A percentile compares a stretch with the other conserved stretches of the same genome.
Conservation (phyloP, 345 rosid species). For the Linum tenue region DNA sequence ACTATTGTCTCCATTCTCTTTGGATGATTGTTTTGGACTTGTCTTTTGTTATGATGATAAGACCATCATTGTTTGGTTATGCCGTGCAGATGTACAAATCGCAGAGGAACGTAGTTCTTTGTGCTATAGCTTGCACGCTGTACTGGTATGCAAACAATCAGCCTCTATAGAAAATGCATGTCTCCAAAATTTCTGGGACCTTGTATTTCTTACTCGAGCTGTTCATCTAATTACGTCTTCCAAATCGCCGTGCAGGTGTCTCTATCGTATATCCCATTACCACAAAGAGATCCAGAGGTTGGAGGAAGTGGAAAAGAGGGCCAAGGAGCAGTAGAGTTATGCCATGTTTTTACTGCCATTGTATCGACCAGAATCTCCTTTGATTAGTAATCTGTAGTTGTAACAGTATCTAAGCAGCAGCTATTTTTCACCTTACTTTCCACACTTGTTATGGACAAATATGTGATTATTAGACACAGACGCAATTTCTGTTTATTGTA, state of each 20-base stretch:
- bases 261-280: slow-evolving; percentile 69
- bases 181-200: background rate
- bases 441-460: background rate
- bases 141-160: slow-evolving; percentile 49
- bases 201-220: background rate
- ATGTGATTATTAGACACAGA: background rate
- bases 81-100: slow-evolving; percentile 68
- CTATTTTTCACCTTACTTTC: no score
- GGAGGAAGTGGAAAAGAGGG: slow-evolving; percentile 74
- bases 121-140: slow-evolving; percentile 67
- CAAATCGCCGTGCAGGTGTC: slow-evolving; percentile 44
- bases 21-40: background rate
- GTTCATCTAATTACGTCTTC: no score
- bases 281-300: slow-evolving; percentile 58
- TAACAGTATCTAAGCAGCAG: background rate
- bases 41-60: background rate
- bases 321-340: slow-evolving; percentile 42
- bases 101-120: slow-evolving; percentile 72
- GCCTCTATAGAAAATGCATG: background rate
- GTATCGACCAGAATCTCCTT: background rate
- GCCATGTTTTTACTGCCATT: background rate
- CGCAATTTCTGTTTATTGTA: background rate
- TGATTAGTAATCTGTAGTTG: background rate
- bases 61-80: slow-evolving; percentile 1
- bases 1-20: background rate